Evolutionary conservation across 1,284 basidiomycete species (phyloP), one percentile per base, ranked within the genome.

Genomic region (Marasmius sp.): DNA sequence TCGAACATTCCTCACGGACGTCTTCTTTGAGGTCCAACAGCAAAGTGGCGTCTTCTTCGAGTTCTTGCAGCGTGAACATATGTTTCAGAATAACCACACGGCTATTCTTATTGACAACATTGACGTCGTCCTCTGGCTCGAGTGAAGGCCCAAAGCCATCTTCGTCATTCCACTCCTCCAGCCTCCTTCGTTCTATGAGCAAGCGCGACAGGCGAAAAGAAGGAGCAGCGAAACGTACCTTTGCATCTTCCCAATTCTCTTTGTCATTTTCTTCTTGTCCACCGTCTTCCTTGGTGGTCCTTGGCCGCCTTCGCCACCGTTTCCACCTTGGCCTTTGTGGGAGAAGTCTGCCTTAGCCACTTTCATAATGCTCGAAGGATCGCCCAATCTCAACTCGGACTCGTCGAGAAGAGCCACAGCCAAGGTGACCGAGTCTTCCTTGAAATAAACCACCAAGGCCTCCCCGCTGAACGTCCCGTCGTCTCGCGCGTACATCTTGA

Each of bases 381-480:
- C 88, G 2, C 94, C 95, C n/a, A 96, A 72, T 60, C 95, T 81
- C 62, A 99, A 77, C 73, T 96, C 94, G 0, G 93, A 94, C 64
- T 98, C 97, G 73, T 98, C 96, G 62, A 99, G 80, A 64, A 99
- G 81, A 64, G 83, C 91, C 60, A 95, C 77, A 2, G 96, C 97
- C 58, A 99, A 81, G 11, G 82, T 79, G 16, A 99, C 97, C 36
- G 93, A 95, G 65, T 96, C 97, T 71, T 97, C 94, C 74, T 98
- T 98, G 82, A 98, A 97, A 75, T 94, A 99, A 52, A 98, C 95
- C 61, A 99, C 89, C 65, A 99, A 78, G 1, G 97, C 97, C 67
- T 99, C 97, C 38, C 97, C 97, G 69, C 88, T 97, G 76, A 98
- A 98, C 38, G 82, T 77, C n/a, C 95, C 95, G 64, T 93, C 89